Conservation (phyloP, 352 stramenopile genomes). For the Phytophthora fragariae region DNA sequence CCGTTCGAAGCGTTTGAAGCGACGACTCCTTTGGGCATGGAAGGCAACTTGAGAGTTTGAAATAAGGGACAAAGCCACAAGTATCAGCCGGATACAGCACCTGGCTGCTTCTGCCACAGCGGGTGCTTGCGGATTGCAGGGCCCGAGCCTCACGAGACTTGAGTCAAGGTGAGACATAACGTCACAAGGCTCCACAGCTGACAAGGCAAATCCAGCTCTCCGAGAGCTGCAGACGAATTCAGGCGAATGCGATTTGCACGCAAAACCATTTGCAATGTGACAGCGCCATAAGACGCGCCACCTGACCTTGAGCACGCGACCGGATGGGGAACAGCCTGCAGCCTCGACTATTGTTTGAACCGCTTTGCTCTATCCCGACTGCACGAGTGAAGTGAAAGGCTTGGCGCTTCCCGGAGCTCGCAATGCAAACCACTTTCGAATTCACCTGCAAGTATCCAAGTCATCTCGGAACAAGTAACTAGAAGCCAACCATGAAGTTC, state of each 20-base stretch:
- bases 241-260: conserved; percentile 12
- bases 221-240: conserved; percentile 1
- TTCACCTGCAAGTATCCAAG: conserved; percentile 20
- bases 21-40: neutral
- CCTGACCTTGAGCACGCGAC: conserved; percentile 23
- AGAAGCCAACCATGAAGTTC: conserved; percentile 29
- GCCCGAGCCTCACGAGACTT: too few species aligned
- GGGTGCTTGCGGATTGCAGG: neutral
- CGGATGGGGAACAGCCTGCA: conserved; percentile 30
- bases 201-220: too few species aligned
- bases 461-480: neutral
- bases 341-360: conserved; percentile 19
- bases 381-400: conserved; percentile 19
- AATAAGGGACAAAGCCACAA: too few species aligned
- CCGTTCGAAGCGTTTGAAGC: conserved; percentile 3
- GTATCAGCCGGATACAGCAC: neutral
- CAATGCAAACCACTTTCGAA: conserved; percentile 24
- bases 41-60: neutral
- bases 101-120: neutral
- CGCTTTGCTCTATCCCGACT: conserved; percentile 30
- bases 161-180: conserved; percentile 6
- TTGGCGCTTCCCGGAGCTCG: conserved; percentile 9
- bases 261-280: conserved; percentile 13
- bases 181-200: conserved; percentile 1
- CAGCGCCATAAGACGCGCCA: conserved; percentile 5